A percentile compares a stretch with the other conserved stretches of the same genome.
Conservation (phyloP, 2,329 filamentous ascomycete genomes). For the Onygenales sp. region DNA sequence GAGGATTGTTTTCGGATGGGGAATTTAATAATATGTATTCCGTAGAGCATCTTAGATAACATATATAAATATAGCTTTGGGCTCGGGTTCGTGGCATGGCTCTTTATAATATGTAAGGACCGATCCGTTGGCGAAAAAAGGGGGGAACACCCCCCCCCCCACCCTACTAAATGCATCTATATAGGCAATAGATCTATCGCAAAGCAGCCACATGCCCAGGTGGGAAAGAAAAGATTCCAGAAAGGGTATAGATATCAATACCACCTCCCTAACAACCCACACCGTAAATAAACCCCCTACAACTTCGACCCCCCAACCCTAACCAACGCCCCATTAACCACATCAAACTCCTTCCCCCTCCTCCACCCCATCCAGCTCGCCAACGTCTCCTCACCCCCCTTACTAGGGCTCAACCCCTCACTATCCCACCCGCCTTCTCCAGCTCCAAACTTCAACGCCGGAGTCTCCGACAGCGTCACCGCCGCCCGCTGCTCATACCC, state of each 20-base stretch:
- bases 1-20: too few species aligned
- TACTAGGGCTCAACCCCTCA: conserved; percentile 51
- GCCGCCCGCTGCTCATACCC: conserved; percentile 40
- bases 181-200: background rate
- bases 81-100: too few species aligned
- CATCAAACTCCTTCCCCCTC: conserved; percentile 60
- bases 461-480: conserved; percentile 54
- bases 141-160: too few species aligned
- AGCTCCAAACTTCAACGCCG: conserved; percentile 47
- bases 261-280: background rate
- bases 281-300: background rate
- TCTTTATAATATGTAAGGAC: too few species aligned
- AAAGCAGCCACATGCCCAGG: too few species aligned
- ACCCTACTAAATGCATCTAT: background rate
- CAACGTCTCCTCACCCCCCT: conserved; percentile 63
- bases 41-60: too few species aligned
- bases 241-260: background rate
- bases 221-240: background rate
- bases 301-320: conserved; percentile 28
- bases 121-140: too few species aligned
- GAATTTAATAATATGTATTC: too few species aligned
- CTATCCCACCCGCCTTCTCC: conserved; percentile 63
- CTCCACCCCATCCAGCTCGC: conserved; percentile 69
- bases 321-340: conserved; percentile 54
- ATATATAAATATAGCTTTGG: too few species aligned